Evolutionary conservation across 495 filamentous ascomycete genomes (phyloP).

Genomic region (Massariosphaeria phaeospora): DNA sequence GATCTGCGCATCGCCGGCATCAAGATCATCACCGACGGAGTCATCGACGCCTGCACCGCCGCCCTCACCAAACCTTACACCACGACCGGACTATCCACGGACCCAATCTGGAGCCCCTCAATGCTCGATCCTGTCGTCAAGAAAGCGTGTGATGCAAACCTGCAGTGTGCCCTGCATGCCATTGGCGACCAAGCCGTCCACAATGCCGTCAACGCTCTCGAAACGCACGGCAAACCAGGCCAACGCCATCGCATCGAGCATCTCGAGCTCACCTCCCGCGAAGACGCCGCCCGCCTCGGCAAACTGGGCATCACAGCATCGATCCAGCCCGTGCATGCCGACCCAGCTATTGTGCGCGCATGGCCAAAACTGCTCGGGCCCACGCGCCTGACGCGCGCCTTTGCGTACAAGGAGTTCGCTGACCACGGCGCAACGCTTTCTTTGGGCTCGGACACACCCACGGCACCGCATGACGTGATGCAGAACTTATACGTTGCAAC

Average conservation of each 20-base stretch:
- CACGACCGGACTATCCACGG: slow-evolving; percentile 44
- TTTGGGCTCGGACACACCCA: slow-evolving; percentile 58
- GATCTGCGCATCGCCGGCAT: slow-evolving; percentile 59
- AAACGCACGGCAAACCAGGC: slow-evolving; percentile 43
- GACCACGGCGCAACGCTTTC: slow-evolving; percentile 51
- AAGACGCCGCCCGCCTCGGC: slow-evolving; percentile 52
- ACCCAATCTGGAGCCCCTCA: slow-evolving; percentile 53
- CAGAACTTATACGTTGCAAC: slow-evolving; percentile 57
- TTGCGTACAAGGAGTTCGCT: slow-evolving; percentile 58
- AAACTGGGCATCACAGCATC: slow-evolving; percentile 56
- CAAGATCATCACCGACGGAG: slow-evolving; percentile 65
- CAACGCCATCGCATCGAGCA: slow-evolving; percentile 59
- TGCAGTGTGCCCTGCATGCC: slow-evolving; percentile 63
- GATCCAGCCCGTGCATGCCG: slow-evolving; percentile 60
- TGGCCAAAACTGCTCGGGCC: slow-evolving; percentile 55
- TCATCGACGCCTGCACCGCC: slow-evolving; percentile 63
- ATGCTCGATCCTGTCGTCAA: slow-evolving; percentile 52
- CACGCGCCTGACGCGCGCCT: slow-evolving; percentile 51
- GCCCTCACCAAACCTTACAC: slow-evolving; percentile 57
- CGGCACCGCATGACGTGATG: slow-evolving; percentile 53
- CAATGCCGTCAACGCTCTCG: slow-evolving; percentile 53
- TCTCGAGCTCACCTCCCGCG: slow-evolving; percentile 52
- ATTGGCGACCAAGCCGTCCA: slow-evolving; percentile 58
- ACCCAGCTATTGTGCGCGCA: slow-evolving; percentile 57
- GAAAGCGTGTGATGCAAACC: slow-evolving; percentile 49